phyloP scores from a whole-genome alignment of 257 asterid genomes.

The Solanum sparsipilum region DNA sequence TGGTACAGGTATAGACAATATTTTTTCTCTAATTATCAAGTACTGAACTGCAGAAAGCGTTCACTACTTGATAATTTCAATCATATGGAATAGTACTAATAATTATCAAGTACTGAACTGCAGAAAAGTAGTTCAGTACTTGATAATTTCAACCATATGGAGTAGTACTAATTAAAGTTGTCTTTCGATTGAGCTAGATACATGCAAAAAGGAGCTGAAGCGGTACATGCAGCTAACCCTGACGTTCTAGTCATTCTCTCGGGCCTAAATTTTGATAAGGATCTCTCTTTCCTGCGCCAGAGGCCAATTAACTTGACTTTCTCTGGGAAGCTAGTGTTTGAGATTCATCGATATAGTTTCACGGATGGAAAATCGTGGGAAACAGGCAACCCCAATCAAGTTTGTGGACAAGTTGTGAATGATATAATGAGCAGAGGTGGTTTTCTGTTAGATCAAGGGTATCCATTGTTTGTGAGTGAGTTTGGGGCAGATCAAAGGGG shows the following conservation, averaged over 20 bases:
- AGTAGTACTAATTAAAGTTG: neutral
- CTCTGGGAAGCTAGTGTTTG: constrained; percentile 42
- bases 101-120: too few species aligned
- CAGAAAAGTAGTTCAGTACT: neutral
- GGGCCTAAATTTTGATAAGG: constrained; percentile 34
- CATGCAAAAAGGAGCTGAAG: constrained; percentile 42
- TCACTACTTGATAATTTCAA: too few species aligned
- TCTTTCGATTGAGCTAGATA: neutral
- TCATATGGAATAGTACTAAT: too few species aligned
- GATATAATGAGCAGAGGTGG: neutral
- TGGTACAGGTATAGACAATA: constrained; percentile 28
- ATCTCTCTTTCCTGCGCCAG: constrained; percentile 23
- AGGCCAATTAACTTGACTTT: constrained; percentile 18
- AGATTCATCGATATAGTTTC: constrained; percentile 61
- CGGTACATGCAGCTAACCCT: constrained; percentile 35
- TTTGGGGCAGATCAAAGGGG: constrained; percentile 33
- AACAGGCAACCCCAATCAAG: neutral
- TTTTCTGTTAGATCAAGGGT: constrained; percentile 8
- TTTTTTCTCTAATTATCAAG: too few species aligned
- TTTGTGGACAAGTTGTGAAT: neutral
- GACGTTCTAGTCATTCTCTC: constrained; percentile 49
- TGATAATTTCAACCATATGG: neutral
- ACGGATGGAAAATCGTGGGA: neutral
- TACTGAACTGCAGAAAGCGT: neutral
- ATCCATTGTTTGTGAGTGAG: constrained; percentile 48